A percentile compares a stretch with the other conserved stretches of the same genome.
Conservation (phyloP, 2,329 filamentous ascomycete species). For the Cladorrhinum sp. region DNA sequence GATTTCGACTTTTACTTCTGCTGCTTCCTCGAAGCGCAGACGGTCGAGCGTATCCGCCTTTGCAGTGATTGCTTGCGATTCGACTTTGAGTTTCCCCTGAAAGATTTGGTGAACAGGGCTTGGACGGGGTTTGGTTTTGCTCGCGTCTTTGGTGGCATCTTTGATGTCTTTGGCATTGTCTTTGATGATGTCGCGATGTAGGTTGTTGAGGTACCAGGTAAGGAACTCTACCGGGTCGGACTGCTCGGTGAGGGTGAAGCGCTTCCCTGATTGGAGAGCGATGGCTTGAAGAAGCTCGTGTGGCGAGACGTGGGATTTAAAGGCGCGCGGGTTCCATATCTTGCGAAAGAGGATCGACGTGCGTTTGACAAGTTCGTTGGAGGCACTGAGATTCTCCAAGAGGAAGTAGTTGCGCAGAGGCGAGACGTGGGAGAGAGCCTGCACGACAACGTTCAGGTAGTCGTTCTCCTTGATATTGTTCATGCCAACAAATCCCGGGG, state of each 20-base stretch:
- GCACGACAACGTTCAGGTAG: slow-evolving; percentile 93
- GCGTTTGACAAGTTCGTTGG: slow-evolving; percentile 78
- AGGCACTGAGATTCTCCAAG: slow-evolving; percentile 69
- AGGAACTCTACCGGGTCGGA: slow-evolving; percentile 96
- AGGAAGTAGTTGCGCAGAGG: slow-evolving; percentile 91
- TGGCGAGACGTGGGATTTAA: slow-evolving; percentile 94
- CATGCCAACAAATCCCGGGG: slow-evolving; percentile 94
- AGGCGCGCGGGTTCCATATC: slow-evolving; percentile 95
- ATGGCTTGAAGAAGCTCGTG: slow-evolving; percentile 97
- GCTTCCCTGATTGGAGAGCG: slow-evolving; percentile 83
- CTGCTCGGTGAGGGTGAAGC: slow-evolving; percentile 85
- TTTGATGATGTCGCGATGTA: slow-evolving; percentile 86
- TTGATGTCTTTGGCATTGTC: no score
- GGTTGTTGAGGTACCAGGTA: slow-evolving; percentile 95
- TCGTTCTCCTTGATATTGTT: slow-evolving; percentile 99
- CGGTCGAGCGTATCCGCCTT: slow-evolving; percentile 84
- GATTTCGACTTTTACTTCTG: slow-evolving; percentile 71
- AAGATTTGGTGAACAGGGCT: slow-evolving; percentile 86
- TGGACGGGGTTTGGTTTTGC: slow-evolving; percentile 87
- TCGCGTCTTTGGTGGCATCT: no score
- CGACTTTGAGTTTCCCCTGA: slow-evolving; percentile 86
- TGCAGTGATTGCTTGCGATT: slow-evolving; percentile 90
- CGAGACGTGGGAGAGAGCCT: slow-evolving; percentile 83
- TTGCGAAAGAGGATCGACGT: slow-evolving; percentile 90
- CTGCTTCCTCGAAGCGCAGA: slow-evolving; percentile 88